phyloP scores from a whole-genome alignment of 2,329 filamentous ascomycete genomes.

The Botrytis galanthina region DNA sequence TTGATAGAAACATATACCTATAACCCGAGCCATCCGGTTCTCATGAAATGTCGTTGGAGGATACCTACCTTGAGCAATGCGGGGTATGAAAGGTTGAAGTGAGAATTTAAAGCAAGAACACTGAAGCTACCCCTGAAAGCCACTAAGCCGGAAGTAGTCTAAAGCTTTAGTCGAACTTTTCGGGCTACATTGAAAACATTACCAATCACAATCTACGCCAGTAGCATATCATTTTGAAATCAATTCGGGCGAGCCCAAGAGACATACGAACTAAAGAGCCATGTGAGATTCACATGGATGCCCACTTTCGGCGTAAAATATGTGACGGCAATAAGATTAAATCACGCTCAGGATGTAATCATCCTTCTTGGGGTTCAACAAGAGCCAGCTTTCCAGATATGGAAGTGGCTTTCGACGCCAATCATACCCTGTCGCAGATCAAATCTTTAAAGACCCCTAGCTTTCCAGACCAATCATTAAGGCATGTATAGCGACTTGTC shows the following conservation, averaged over 20 bases:
- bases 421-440: background rate
- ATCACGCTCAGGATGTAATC: background rate
- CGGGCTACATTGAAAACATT: background rate
- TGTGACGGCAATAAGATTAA: background rate
- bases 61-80: background rate
- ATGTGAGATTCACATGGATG: background rate
- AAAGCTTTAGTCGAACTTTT: background rate
- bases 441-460: background rate
- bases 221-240: background rate
- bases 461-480: background rate
- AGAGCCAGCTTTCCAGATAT: background rate
- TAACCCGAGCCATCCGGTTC: background rate
- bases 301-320: background rate
- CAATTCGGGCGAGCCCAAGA: background rate
- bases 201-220: background rate
- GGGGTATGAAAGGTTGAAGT: background rate
- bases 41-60: background rate
- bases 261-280: background rate
- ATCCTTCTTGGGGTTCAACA: background rate
- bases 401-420: background rate
- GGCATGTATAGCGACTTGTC: background rate
- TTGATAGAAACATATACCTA: background rate
- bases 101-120: background rate
- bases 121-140: background rate
- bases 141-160: background rate